Base-by-base conservation (phyloP, 2,329 filamentous ascomycete genomes). In the Capronia epimyces region DNA sequence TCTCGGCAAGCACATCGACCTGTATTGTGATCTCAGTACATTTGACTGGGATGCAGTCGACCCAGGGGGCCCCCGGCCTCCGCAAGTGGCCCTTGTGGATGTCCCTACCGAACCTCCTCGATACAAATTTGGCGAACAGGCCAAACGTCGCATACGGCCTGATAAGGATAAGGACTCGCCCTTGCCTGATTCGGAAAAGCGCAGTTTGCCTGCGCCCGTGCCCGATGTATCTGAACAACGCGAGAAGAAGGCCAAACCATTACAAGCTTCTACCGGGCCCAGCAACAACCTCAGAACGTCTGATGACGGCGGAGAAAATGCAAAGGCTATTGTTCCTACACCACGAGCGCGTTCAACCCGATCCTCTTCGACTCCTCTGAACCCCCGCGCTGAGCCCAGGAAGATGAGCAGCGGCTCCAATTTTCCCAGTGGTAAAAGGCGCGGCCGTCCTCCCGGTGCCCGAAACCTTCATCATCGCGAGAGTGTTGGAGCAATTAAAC, bases 41-140 rank as follows among this genome's bases (percentile, higher is more conserved):
- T 74, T 84, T 43, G 71, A 75, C 48, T 84, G 81, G 81, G 78
- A 82, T 61, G 55, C 81, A 2, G 73, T 84, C 18, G 81, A 84
- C 61, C 78, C 78, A 18, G 76, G 74, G 31, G 69, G 70, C 6
- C 75, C 75, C 29, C 67, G 69, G 20, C 46, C 60, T 20, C 62
- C 63, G 22, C 56, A 62, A 42, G 61, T 65, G 8, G 56, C 57
- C 24, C 52, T 56, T 29, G 61, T 61, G 34, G 59, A 65, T 42
- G 52, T 64, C 16, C 55, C 62, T 20, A 56, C 49, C 3, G 56
- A 52, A 9, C 62, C 52, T 25, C 57, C 66, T 20, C 51, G 54
- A 27, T 48, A 56, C 51, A 49, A 59, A 46, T 39, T 60, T n/a
- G 52, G 55, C 29, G 34, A 54, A n/a, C 25, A 39, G 37, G 47